A percentile compares a stretch with the other conserved stretches of the same genome.
Conservation (phyloP, 164 flowering plant genomes). For the Houttuynia cordata region DNA sequence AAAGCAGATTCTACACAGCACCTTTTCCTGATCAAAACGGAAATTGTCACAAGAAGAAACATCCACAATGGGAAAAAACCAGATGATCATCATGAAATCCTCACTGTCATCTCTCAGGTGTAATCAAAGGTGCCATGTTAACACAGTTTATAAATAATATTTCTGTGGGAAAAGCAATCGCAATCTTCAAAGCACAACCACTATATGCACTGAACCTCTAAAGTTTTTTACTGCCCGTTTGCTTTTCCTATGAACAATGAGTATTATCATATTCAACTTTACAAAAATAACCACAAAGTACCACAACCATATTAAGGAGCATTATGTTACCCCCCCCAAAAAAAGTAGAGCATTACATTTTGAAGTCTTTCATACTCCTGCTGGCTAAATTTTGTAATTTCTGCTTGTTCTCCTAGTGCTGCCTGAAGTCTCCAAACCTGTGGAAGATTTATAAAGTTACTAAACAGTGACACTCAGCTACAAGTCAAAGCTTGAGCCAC, state of each 20-base stretch:
- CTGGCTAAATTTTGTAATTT: conserved; percentile 80
- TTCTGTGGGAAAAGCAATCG: background rate
- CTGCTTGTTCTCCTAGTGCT: conserved; percentile 81
- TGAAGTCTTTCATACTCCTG: conserved; percentile 86
- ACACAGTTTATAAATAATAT: background rate
- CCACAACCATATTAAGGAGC: conserved; percentile 12
- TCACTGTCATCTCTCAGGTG: no score
- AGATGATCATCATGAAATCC: no score
- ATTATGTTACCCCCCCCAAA: no score
- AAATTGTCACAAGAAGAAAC: background rate
- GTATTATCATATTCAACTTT: background rate
- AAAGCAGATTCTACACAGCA: conserved; percentile 78
- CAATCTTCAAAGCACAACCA: background rate
- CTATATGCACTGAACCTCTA: background rate
- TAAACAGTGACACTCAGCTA: background rate
- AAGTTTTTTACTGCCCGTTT: no score
- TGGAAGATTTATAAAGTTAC: background rate
- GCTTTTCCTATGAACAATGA: no score
- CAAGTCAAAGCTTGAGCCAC: background rate
- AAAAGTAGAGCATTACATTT: conserved; percentile 62
- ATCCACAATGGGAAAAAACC: no score
- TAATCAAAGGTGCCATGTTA: background rate
- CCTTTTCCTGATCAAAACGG: conserved; percentile 57
- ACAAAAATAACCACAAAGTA: background rate
- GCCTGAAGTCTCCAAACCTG: conserved; percentile 75